phyloP scores from a whole-genome alignment of 192 early-diverging fungal genomes.

The Coemansia sp. region DNA sequence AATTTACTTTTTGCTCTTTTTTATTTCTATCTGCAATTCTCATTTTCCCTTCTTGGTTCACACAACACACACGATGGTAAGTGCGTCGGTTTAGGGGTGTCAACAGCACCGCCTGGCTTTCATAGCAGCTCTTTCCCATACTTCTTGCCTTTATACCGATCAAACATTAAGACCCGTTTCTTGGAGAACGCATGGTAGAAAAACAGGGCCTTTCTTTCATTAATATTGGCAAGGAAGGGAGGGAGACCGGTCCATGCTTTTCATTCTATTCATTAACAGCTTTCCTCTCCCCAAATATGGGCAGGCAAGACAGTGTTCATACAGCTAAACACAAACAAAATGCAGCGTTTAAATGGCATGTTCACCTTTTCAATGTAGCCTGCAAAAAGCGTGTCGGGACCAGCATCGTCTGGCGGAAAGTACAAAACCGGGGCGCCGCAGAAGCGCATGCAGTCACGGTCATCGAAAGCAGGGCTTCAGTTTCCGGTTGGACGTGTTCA shows the following conservation, averaged over 20 bases:
- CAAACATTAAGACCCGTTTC: too few relatives aligned
- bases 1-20: background rate
- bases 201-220: too few relatives aligned
- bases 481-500: constrained; percentile 95
- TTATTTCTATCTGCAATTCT: constrained; percentile 5
- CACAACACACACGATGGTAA: constrained; percentile 16
- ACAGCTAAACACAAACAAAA: background rate
- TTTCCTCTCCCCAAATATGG: too few relatives aligned
- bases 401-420: constrained; percentile 47
- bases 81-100: background rate
- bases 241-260: too few relatives aligned
- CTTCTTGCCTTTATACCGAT: too few relatives aligned
- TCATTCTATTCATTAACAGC: too few relatives aligned
- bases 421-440: constrained; percentile 39
- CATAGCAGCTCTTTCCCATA: too few relatives aligned
- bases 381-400: constrained; percentile 49
- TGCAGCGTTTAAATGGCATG: background rate
- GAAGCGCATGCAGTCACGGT: constrained; percentile 55
- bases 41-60: background rate
- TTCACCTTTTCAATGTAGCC: constrained; percentile 26
- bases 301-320: background rate
- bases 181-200: too few relatives aligned
- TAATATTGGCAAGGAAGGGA: too few relatives aligned
- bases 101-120: too few relatives aligned
- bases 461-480: constrained; percentile 59